Evolutionary conservation across 495 filamentous ascomycete genomes (phyloP), one percentile per base, ranked within the genome.

Genomic region (Penicillium tannophilum): DNA sequence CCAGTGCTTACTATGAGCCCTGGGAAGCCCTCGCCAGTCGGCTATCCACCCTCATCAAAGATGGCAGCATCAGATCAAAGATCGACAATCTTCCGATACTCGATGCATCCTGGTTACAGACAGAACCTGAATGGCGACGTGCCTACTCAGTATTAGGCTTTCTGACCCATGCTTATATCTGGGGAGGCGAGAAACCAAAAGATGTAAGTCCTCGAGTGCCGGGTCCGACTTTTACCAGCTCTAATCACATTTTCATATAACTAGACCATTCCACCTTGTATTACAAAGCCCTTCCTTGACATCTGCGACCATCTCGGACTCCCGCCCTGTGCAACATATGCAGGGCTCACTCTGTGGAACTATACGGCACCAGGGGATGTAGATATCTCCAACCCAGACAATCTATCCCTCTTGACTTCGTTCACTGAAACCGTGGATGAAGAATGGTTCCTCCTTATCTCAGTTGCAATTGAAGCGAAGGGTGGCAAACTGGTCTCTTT

Each of bases 391-490:
- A 82, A 86, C 49, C 83, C 95, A 19, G 87, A 95, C 58, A 95
- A 96, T 60, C 79, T 98, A 44, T 85, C 87, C 17, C 88, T 90
- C 1, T 77, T 94, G 55, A 79, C 82, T 46, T 96, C 94, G 8
- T 95, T 97, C 68, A 98, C 95, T 14, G 94, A 90, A 20, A 90
- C 91, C 11, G 81, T 93, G 41, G 94, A 98, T 63, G 94, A 98
- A 71, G 93, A 93, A 53, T 98, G 94, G 94, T 98, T 98, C 71
- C 96, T 96, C 68, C 82, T 97, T 12, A 84, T 98, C 44, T 96
- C 92, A 0, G 90, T 96, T 3, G 94, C 93, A 52, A 94, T 98
- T 64, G 94, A 98, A 78, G 93, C 93, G 55, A 86, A 90, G 50
- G 93, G 91, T 31, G 93, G 84, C 5, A 88, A 89, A 33, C 87